phyloP scores from a whole-genome alignment of 2,329 filamentous ascomycete species.

The Clonostachys solani region DNA sequence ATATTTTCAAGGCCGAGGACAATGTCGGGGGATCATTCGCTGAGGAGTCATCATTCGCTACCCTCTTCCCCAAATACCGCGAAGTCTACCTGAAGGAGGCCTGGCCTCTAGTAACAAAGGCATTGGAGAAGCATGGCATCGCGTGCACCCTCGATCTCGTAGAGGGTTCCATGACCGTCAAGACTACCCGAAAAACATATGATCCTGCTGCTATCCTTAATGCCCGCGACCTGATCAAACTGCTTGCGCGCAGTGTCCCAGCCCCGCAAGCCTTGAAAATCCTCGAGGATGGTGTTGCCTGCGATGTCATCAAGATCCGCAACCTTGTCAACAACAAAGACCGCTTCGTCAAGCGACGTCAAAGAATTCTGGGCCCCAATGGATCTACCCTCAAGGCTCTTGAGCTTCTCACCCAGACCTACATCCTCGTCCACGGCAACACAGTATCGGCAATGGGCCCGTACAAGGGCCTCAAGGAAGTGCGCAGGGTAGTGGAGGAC shows the following conservation, averaged over 20 bases:
- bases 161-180: constrained; percentile 94
- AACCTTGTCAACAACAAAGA: constrained; percentile 91
- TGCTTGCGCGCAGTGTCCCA: constrained; percentile 86
- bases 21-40: constrained; percentile 82
- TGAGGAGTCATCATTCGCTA: constrained; percentile 87
- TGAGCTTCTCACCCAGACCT: constrained; percentile 85
- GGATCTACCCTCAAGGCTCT: constrained; percentile 92
- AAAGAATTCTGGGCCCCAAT: constrained; percentile 86
- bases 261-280: constrained; percentile 93
- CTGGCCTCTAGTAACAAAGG: constrained; percentile 86
- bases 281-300: constrained; percentile 84
- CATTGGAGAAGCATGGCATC: constrained; percentile 83
- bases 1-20: constrained; percentile 80
- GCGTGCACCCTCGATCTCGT: constrained; percentile 91
- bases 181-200: constrained; percentile 86
- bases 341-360: constrained; percentile 88
- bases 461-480: constrained; percentile 90
- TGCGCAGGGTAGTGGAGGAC: constrained; percentile 84
- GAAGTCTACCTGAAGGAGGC: constrained; percentile 90
- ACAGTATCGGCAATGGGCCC: constrained; percentile 90
- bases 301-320: constrained; percentile 94
- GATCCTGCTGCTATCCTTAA: constrained; percentile 93
- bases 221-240: constrained; percentile 88
- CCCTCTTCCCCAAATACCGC: constrained; percentile 92
- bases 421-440: constrained; percentile 94